These are phyloP conservation scores for Eucalyptus caleyi DNA, from an alignment of 345 rosid genomes.

Conservation along the genomic window DNA sequence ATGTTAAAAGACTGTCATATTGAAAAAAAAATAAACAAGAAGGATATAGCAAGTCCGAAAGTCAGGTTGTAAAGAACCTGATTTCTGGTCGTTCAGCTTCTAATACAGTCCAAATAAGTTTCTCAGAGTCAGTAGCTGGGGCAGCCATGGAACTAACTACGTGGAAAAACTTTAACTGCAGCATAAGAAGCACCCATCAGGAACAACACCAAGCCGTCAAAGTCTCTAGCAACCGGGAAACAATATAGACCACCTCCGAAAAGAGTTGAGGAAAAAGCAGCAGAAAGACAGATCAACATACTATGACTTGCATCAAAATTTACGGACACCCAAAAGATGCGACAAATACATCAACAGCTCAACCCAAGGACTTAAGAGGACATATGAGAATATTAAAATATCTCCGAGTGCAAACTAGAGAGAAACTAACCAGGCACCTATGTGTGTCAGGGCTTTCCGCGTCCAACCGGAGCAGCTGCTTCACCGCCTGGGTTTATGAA, in stretches of 20 bases:
- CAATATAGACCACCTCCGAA: neutral
- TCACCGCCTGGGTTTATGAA: constrained; percentile 49
- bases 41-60: neutral
- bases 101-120: constrained; percentile 80
- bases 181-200: neutral
- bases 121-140: constrained; percentile 61
- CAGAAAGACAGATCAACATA: neutral
- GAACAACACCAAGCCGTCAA: neutral
- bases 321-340: neutral
- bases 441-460: constrained; percentile 26
- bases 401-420: neutral
- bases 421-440: neutral
- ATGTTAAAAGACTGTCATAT: neutral
- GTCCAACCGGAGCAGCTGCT: constrained; percentile 57
- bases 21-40: neutral
- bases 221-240: neutral
- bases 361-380: neutral
- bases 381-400: neutral
- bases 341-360: neutral
- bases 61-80: constrained; percentile 36
- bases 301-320: neutral
- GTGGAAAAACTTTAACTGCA: constrained; percentile 84
- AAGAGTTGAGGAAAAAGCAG: neutral
- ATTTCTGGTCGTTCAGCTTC: constrained; percentile 85
- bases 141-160: constrained; percentile 45